phyloP scores from a whole-genome alignment of 352 stramenopile species.

The Pythium sukuiense region DNA sequence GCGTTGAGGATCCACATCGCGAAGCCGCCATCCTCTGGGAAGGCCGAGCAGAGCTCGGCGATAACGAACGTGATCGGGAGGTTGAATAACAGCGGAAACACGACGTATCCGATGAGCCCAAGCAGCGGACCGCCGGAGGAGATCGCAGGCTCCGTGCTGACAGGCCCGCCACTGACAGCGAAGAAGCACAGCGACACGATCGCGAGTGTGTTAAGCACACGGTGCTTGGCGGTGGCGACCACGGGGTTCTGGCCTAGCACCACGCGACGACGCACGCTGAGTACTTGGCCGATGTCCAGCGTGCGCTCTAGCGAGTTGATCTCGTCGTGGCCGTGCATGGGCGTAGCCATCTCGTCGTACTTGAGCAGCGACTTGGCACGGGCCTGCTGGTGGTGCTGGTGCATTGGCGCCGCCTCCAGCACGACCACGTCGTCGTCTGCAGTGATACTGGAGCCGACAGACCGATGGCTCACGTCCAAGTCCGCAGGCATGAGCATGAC shows the following conservation, averaged over 20 bases:
- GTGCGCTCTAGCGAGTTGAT: neutral
- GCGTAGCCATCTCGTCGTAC: slow-evolving; percentile 4
- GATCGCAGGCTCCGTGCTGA: slow-evolving; percentile 17
- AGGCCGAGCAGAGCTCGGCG: slow-evolving; percentile 82
- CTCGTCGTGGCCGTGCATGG: neutral
- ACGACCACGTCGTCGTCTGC: slow-evolving; percentile 12
- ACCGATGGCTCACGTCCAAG: neutral
- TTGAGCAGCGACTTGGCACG: neutral
- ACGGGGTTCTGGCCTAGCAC: slow-evolving; percentile 17
- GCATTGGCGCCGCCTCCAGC: neutral
- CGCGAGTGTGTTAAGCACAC: slow-evolving; percentile 13
- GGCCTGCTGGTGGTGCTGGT: neutral
- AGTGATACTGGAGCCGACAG: neutral
- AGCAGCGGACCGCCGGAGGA: slow-evolving; percentile 35
- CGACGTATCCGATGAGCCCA: slow-evolving; percentile 64
- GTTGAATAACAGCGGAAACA: slow-evolving; percentile 82
- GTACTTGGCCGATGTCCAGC: slow-evolving; percentile 5
- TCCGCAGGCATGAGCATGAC: neutral
- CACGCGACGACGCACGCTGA: neutral
- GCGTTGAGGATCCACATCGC: slow-evolving; percentile 85
- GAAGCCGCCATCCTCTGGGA: slow-evolving; percentile 72
- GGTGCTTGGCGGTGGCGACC: slow-evolving; percentile 9
- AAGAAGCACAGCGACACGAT: slow-evolving; percentile 18
- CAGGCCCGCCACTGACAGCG: slow-evolving; percentile 10
- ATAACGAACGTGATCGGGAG: slow-evolving; percentile 85